These are phyloP conservation scores for Rubroshorea leprosula DNA, from an alignment of 345 rosid species.

Conservation along the genomic window DNA sequence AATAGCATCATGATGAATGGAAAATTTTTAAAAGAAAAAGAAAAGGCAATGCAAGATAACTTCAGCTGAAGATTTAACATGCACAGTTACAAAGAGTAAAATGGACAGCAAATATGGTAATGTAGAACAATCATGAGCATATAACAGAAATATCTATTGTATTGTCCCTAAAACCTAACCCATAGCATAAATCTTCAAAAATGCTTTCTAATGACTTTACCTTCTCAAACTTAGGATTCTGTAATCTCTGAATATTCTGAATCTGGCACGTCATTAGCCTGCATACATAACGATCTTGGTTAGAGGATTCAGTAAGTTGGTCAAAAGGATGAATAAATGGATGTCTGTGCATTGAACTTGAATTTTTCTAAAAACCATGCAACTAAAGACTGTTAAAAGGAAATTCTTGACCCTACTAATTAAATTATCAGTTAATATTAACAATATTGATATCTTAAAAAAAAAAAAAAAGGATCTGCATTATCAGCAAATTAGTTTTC, in stretches of 20 bases:
- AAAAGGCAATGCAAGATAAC: background rate
- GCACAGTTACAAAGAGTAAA: background rate
- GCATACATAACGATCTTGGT: constrained; percentile 17
- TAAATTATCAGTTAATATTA: too few relatives aligned
- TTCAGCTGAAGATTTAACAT: background rate
- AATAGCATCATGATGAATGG: background rate
- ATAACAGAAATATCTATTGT: background rate
- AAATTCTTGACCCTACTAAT: background rate
- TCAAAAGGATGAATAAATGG: background rate
- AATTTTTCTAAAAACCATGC: background rate
- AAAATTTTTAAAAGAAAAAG: background rate
- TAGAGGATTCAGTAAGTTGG: constrained; percentile 6
- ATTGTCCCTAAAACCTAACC: background rate
- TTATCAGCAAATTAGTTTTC: constrained; percentile 3
- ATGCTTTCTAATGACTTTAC: constrained; percentile 30
- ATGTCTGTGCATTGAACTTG: background rate
- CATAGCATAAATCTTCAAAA: background rate
- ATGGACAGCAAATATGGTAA: background rate
- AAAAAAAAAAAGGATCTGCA: too few relatives aligned
- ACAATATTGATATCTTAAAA: too few relatives aligned
- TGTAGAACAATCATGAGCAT: background rate
- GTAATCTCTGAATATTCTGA: constrained; percentile 43
- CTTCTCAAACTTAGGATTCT: constrained; percentile 51
- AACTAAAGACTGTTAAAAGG: background rate
- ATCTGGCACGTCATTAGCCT: constrained; percentile 45